These are phyloP conservation scores for Ustilago xerochloae DNA, from an alignment of 1,284 basidiomycete genomes.

Conservation along the genomic window DNA sequence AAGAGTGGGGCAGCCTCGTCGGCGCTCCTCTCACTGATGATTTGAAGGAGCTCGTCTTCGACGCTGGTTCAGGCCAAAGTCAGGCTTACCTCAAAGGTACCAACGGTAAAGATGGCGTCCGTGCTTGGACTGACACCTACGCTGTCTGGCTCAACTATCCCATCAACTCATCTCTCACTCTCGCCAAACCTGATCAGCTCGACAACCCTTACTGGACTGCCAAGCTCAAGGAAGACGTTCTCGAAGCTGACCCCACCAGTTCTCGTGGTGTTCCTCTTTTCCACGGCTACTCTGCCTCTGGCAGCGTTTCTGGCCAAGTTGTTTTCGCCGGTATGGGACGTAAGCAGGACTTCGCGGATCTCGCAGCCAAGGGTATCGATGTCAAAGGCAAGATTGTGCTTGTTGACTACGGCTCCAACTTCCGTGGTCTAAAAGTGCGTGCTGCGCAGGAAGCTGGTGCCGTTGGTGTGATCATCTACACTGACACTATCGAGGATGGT, in stretches of 20 bases:
- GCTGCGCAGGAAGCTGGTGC: slow-evolving; percentile 83
- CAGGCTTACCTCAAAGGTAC: slow-evolving; percentile 49
- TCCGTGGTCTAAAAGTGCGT: slow-evolving; percentile 86
- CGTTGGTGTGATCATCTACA: slow-evolving; percentile 78
- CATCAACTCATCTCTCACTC: slow-evolving; percentile 53
- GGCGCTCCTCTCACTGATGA: slow-evolving; percentile 46
- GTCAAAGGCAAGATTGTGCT: slow-evolving; percentile 85
- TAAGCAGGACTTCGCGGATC: slow-evolving; percentile 78
- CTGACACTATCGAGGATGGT: slow-evolving; percentile 89
- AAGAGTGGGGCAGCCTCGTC: slow-evolving; percentile 61
- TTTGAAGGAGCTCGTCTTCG: slow-evolving; percentile 50
- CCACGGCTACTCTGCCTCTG: slow-evolving; percentile 69
- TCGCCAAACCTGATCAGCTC: slow-evolving; percentile 47
- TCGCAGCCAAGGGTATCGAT: slow-evolving; percentile 73
- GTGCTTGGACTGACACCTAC: slow-evolving; percentile 66
- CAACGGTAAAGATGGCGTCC: slow-evolving; percentile 18
- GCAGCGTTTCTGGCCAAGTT: slow-evolving; percentile 73
- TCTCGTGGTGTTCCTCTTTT: slow-evolving; percentile 70
- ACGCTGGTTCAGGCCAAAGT: slow-evolving; percentile 57
- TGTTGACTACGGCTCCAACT: slow-evolving; percentile 81
- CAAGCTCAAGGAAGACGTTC: slow-evolving; percentile 68
- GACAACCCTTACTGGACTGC: slow-evolving; percentile 74
- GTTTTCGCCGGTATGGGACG: slow-evolving; percentile 85
- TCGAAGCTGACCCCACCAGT: slow-evolving; percentile 70
- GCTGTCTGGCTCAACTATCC: slow-evolving; percentile 65